Conservation (phyloP, 2,329 filamentous ascomycete genomes). For the Curvularia lunata region DNA sequence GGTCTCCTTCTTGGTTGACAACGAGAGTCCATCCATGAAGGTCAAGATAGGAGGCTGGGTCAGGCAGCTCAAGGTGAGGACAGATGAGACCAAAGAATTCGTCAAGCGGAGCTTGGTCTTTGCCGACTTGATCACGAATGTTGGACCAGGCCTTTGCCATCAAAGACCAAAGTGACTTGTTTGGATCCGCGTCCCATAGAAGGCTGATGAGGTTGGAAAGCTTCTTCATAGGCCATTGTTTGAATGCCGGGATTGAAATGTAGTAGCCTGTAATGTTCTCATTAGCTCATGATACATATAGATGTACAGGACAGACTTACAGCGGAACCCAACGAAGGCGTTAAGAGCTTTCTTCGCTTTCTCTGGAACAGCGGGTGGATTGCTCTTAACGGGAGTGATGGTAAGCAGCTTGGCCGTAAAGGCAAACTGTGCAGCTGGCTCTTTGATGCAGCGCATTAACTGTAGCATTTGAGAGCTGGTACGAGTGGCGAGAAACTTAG, state of each 20-base stretch:
- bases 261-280: constrained; percentile 52
- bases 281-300: constrained; percentile 7
- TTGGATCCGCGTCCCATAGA: constrained; percentile 59
- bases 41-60: constrained; percentile 55
- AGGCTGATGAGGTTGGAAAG: constrained; percentile 58
- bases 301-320: constrained; percentile 24
- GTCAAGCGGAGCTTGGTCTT: constrained; percentile 55
- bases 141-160: constrained; percentile 63
- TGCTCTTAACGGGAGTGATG: constrained; percentile 7
- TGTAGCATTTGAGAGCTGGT: constrained; percentile 26
- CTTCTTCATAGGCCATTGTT: constrained; percentile 58
- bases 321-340: constrained; percentile 47
- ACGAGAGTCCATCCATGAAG: constrained; percentile 56
- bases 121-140: constrained; percentile 59
- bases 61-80: constrained; percentile 56
- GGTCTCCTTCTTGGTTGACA: constrained; percentile 36
- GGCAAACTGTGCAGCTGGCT: constrained; percentile 23
- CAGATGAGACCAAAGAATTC: constrained; percentile 56
- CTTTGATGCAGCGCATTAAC: constrained; percentile 21
- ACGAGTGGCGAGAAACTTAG: constrained; percentile 20
- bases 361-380: background rate
- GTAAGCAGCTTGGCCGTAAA: constrained; percentile 19
- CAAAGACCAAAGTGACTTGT: constrained; percentile 60
- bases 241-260: constrained; percentile 52
- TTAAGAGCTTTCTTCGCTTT: constrained; percentile 44